Conservation (phyloP, 2,329 filamentous ascomycete genomes). For the Aaosphaeria arxii region DNA sequence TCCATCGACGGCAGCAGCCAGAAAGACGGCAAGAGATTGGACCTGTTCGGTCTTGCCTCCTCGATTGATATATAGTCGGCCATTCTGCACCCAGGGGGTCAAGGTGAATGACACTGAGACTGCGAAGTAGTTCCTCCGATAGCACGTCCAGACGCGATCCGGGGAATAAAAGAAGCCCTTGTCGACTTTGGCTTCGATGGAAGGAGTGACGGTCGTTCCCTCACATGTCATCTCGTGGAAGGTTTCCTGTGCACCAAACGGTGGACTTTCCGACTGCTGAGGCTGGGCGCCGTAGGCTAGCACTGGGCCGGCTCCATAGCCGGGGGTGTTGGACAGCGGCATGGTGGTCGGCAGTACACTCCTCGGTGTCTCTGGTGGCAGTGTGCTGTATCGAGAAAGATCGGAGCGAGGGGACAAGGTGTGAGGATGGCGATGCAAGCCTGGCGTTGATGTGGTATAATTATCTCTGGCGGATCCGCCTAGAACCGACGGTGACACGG, state of each 20-base stretch:
- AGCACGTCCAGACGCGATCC: conserved; percentile 87
- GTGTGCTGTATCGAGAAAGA: conserved; percentile 30
- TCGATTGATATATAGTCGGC: conserved; percentile 57
- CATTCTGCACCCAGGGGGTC: conserved; percentile 57
- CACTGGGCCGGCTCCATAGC: conserved; percentile 12
- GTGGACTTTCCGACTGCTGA: conserved; percentile 35
- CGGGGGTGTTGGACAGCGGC: conserved; percentile 19
- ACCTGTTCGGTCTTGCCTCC: conserved; percentile 55
- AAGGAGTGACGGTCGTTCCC: conserved; percentile 59
- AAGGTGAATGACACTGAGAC: conserved; percentile 77
- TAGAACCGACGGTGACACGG: conserved; percentile 40
- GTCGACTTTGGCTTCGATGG: conserved; percentile 77
- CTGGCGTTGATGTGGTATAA: conserved; percentile 41
- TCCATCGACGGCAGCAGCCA: conserved; percentile 79
- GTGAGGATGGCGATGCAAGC: conserved; percentile 31
- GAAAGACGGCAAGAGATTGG: conserved; percentile 75
- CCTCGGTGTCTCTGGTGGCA: conserved; percentile 34
- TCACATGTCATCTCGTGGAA: conserved; percentile 64
- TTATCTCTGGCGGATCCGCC: conserved; percentile 42
- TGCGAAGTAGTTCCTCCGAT: conserved; percentile 86
- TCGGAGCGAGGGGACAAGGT: conserved; percentile 36
- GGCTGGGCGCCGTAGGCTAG: conserved; percentile 12
- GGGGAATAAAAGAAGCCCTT: conserved; percentile 79
- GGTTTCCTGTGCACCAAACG: conserved; percentile 46
- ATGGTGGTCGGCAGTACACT: conserved; percentile 32